Base-by-base conservation (phyloP, 225 moss, liverwort and hornwort species). In the Climacium dendroides region DNA sequence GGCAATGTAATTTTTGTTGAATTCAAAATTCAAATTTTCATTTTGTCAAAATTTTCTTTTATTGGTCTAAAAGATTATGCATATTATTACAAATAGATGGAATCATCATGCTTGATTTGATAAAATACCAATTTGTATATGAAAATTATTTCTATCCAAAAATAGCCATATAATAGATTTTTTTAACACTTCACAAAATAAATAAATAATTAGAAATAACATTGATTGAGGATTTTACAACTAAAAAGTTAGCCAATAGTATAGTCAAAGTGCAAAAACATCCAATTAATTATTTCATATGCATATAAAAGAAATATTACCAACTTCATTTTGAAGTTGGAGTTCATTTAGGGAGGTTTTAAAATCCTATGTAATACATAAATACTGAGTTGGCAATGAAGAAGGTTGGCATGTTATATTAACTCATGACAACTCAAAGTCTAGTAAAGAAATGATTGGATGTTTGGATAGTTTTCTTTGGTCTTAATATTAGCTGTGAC, bases 151-250 rank as follows among this genome's bases (percentile, higher is more conserved):
- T 45, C 4, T 28, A 39, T 69, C 15, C 8, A 29, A 11, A 73
- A 47, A 47, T 19, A 11, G 7, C 10, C 2, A 29, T 7, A 9
- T 13, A 7, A 50, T 34, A 5, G 4, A 74, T 34, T 48, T 72
- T 5, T 3, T 17, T 45, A 5, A 9, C 0, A 0, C 2, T 50
- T 32, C 2, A 32, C 7, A 3, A 48, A 50, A 74, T 13, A 50
- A 19, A 74, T 30, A 32, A 32, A 19, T 7, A 19, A 48, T 0
- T 47, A 48, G 0, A 18, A 50, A 32, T 22, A 22, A 22, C 13
- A 8, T 6, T 47, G 18, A 30, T 47, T 48, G 23, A 81, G 2
- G 29, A 45, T 45, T 43, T 72, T 17, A 17, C 10, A 26, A 72
- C 1, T 71, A 20, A 62, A 80, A 34, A 28, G 2, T 22, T 32